Evolutionary conservation across 1,284 basidiomycete genomes (phyloP).

Genomic region (Marasmius sp.): DNA sequence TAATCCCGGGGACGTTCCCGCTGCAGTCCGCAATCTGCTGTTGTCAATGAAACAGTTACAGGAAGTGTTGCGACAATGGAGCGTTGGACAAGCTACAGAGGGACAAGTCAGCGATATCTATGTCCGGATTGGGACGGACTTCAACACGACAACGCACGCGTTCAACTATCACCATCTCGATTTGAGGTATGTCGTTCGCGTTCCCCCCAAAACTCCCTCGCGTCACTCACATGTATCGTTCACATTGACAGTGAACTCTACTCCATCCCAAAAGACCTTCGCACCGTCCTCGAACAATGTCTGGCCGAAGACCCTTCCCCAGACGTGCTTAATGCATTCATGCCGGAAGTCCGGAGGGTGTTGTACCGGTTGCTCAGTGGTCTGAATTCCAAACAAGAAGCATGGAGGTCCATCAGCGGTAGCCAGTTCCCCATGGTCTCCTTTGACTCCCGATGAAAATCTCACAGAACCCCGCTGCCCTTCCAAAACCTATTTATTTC

Average conservation of each 20-base stretch:
- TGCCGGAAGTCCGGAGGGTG: slow-evolving; percentile 80
- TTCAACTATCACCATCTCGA: slow-evolving; percentile 81
- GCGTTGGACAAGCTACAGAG: slow-evolving; percentile 65
- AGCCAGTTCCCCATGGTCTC: slow-evolving; percentile 14
- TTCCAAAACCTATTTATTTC: neutral
- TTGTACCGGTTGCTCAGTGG: slow-evolving; percentile 83
- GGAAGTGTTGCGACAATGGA: slow-evolving; percentile 79
- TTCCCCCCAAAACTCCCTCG: neutral
- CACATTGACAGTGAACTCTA: slow-evolving; percentile 70
- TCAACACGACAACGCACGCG: slow-evolving; percentile 82
- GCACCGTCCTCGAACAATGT: slow-evolving; percentile 81
- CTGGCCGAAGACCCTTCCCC: slow-evolving; percentile 84
- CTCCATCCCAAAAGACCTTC: slow-evolving; percentile 78
- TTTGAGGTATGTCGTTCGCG: slow-evolving; percentile 56
- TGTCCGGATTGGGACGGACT: slow-evolving; percentile 90
- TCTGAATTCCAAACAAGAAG: slow-evolving; percentile 79
- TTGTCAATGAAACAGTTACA: slow-evolving; percentile 87
- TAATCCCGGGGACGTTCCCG: slow-evolving; percentile 48
- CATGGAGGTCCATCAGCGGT: slow-evolving; percentile 45
- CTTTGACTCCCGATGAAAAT: slow-evolving; percentile 8
- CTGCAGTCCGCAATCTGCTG: slow-evolving; percentile 81
- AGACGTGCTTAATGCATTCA: slow-evolving; percentile 68
- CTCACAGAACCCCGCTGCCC: neutral
- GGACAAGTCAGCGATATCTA: slow-evolving; percentile 89
- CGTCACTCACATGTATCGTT: neutral